A percentile compares a stretch with the other conserved stretches of the same genome.
These are phyloP conservation scores for Ampelomyces quisqualis DNA, from an alignment of 2,329 filamentous ascomycete species.

Conservation along the genomic window DNA sequence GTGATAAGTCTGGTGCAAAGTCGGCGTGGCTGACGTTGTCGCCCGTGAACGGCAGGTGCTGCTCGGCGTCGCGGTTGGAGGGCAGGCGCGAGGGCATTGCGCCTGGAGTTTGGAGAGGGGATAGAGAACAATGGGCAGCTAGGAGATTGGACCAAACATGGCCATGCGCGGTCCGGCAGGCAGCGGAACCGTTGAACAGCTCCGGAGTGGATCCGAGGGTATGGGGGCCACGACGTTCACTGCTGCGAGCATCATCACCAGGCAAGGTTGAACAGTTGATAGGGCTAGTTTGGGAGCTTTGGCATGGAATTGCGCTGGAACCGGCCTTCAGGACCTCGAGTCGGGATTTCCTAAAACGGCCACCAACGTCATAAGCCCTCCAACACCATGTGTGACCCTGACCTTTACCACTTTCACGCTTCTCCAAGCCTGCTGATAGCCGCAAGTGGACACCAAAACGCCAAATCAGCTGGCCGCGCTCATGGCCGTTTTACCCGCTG, in stretches of 20 bases:
- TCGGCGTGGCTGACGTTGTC: constrained; percentile 34
- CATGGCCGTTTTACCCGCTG: no score
- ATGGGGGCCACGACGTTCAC: constrained; percentile 1
- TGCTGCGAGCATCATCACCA: not conserved
- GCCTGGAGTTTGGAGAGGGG: not conserved
- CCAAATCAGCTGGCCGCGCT: no score
- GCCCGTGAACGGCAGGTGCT: constrained; percentile 37
- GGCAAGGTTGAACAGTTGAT: not conserved
- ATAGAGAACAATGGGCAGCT: not conserved
- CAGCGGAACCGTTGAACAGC: constrained; percentile 1
- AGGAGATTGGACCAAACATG: no score
- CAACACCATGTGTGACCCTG: no score
- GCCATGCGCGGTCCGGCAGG: not conserved
- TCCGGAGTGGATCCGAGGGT: constrained; percentile 3
- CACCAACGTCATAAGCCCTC: no score
- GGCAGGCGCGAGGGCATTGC: not conserved
- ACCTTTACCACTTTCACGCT: no score
- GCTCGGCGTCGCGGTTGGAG: constrained; percentile 10
- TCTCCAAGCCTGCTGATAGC: no score
- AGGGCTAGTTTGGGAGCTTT: constrained; percentile 10
- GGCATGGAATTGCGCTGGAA: constrained; percentile 6
- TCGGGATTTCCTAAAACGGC: no score
- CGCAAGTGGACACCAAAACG: no score
- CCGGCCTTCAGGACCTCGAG: no score
- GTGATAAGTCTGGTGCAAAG: constrained; percentile 22